A percentile compares a stretch with the other conserved stretches of the same genome.
These are phyloP conservation scores for Aspergillus alliaceus DNA, from an alignment of 2,329 filamentous ascomycete genomes.

Conservation along the genomic window DNA sequence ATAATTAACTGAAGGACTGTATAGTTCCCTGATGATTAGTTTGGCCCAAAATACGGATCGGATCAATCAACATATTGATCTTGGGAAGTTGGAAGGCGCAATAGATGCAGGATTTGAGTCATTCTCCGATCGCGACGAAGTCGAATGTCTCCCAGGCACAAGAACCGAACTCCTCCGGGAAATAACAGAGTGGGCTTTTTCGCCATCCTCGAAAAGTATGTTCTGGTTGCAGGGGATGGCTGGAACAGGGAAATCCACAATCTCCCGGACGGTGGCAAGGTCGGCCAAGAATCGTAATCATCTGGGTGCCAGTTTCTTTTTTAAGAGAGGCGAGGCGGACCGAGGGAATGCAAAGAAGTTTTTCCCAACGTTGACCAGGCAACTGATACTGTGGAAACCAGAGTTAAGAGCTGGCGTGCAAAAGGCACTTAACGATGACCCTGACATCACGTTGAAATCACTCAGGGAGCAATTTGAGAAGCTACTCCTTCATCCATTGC, in stretches of 20 bases:
- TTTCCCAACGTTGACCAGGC: constrained; percentile 34
- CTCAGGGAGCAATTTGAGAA: constrained; percentile 27
- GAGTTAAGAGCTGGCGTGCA: constrained; percentile 18
- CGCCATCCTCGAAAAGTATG: constrained; percentile 16
- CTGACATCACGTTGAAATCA: constrained; percentile 21
- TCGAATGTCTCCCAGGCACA: constrained; percentile 24
- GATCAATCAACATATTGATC: no score
- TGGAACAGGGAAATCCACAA: constrained; percentile 28
- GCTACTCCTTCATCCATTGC: constrained; percentile 22
- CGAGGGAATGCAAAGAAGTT: constrained; percentile 35
- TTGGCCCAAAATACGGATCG: no score
- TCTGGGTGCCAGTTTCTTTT: constrained; percentile 48
- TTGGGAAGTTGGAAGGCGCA: no score
- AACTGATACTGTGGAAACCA: constrained; percentile 32
- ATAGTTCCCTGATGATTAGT: no score
- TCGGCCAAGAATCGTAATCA: constrained; percentile 13
- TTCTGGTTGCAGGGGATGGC: constrained; percentile 40
- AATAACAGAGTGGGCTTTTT: constrained; percentile 23
- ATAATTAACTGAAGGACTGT: no score
- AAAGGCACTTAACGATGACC: constrained; percentile 22
- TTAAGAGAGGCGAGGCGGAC: constrained; percentile 44
- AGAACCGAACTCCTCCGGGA: constrained; percentile 18
- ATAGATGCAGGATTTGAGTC: no score
- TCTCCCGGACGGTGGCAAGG: constrained; percentile 33
- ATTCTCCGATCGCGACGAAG: constrained; percentile 6